Evolutionary conservation across 2,329 filamentous ascomycete genomes (phyloP), one percentile per base, ranked within the genome.

Genomic region (Davidsoniella eucalypti): DNA sequence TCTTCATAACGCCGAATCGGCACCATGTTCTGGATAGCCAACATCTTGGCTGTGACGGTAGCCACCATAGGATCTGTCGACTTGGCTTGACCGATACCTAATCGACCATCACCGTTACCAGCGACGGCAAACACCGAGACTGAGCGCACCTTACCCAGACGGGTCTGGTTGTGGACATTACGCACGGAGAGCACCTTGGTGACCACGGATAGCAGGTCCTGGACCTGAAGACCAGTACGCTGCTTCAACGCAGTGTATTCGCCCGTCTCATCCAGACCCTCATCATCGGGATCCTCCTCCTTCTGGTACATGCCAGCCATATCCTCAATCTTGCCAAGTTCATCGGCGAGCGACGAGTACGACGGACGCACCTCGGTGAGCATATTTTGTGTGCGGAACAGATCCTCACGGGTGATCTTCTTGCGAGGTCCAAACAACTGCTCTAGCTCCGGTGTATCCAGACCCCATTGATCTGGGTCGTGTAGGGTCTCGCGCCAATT

Each of bases 81-180:
- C 71, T 96, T 98, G 58, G 85, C 88, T 66, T 90, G 84, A 51
- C 92, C 92, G 53, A 96, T 73, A 9, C 92, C 92, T 29, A 98
- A 66, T 59, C 90, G 74, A 14, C 92, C 92, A 57, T 92, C 76
- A 52, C 78, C 75, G 65, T 96, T 94, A 48, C 92, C 92, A 5
- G 87, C 88, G 57, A 95, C 80, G 39, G 80, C 80, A 54, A 96
- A 68, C 58, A 78, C 72, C 59, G 90, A 93, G 39, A 73, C 59
- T 64, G 82, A 85, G 57, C 75, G 73, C 53, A 98, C 82, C 73
- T 96, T 98, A 62, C 92, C 92, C 66, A 98, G 78, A 69, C 90
- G 84, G 18, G 92, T 96, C 73, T 96, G 90, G 67, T 98, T 96
- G 56, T 77, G 71, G 53, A 98, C 92, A 39, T 67, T 66, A 60